Conservation (phyloP, 2,329 filamentous ascomycete genomes). For the Dichotomopilus funicola region DNA sequence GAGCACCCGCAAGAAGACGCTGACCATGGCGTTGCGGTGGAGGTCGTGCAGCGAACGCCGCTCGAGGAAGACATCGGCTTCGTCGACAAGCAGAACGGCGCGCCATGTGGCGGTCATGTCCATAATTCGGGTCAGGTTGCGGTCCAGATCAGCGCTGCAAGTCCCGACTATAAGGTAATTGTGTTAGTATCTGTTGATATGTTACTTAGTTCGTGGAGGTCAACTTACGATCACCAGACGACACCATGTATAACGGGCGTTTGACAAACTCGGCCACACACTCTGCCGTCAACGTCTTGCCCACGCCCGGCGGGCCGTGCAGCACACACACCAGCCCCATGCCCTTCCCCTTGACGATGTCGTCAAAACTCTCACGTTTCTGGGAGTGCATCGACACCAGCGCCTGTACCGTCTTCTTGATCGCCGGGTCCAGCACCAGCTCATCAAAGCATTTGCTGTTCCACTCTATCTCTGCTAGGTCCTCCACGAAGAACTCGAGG, state of each 20-base stretch:
- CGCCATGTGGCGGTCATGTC: constrained; percentile 23
- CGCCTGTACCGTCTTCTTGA: constrained; percentile 27
- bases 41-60: constrained; percentile 29
- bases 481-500: constrained; percentile 22
- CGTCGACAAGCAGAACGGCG: constrained; percentile 33
- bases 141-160: constrained; percentile 18
- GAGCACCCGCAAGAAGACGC: constrained; percentile 6
- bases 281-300: constrained; percentile 34
- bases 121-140: constrained; percentile 18
- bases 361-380: constrained; percentile 23
- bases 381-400: constrained; percentile 23
- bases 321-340: constrained; percentile 31
- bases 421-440: constrained; percentile 17
- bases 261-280: constrained; percentile 32
- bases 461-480: constrained; percentile 18
- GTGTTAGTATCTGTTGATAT: background rate
- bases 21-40: constrained; percentile 32
- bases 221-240: constrained; percentile 29
- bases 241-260: constrained; percentile 32
- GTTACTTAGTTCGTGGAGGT: no score
- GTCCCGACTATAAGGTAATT: constrained; percentile 24
- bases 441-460: constrained; percentile 20
- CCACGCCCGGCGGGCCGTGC: constrained; percentile 31
- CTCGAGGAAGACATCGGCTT: constrained; percentile 35
- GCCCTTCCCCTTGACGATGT: constrained; percentile 32